A percentile compares a stretch with the other conserved stretches of the same genome.
Conservation (phyloP, 2,329 filamentous ascomycete species). For the Penicillium sp. region DNA sequence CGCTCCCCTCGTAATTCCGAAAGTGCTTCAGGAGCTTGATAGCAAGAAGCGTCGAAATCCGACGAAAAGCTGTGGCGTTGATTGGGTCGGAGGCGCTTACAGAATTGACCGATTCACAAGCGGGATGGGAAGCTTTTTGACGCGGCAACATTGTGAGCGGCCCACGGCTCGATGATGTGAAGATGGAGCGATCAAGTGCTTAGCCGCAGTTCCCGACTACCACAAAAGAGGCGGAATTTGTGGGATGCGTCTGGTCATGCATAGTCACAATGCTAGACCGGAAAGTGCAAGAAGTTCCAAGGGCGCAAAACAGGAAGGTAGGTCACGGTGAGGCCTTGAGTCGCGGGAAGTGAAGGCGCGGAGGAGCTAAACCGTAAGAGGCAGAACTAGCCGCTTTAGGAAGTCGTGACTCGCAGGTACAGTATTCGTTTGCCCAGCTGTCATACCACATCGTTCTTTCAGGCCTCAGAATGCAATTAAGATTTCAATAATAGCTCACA, state of each 20-base stretch:
- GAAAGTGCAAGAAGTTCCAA: not conserved
- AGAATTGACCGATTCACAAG: conserved; percentile 14
- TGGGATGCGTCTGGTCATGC: not conserved
- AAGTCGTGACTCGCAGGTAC: no score
- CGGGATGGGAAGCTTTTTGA: conserved; percentile 7
- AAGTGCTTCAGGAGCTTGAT: conserved; percentile 30
- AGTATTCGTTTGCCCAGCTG: not conserved
- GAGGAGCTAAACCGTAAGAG: not conserved
- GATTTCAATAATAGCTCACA: no score
- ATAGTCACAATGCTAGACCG: not conserved
- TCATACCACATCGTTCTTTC: no score
- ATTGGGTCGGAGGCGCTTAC: conserved; percentile 20
- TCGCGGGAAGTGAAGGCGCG: no score
- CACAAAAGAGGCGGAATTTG: not conserved
- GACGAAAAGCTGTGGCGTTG: conserved; percentile 27
- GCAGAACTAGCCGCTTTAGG: not conserved
- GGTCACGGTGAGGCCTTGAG: no score
- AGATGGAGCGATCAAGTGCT: not conserved
- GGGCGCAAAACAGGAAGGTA: no score
- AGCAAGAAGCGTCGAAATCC: conserved; percentile 31
- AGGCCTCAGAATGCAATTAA: no score
- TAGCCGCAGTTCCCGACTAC: not conserved
- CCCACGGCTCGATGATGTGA: not conserved
- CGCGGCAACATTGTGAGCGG: conserved; percentile 12
- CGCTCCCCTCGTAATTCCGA: conserved; percentile 31